Evolutionary conservation across 2,329 filamentous ascomycete genomes (phyloP).

Genomic region (Neonectria sp.): DNA sequence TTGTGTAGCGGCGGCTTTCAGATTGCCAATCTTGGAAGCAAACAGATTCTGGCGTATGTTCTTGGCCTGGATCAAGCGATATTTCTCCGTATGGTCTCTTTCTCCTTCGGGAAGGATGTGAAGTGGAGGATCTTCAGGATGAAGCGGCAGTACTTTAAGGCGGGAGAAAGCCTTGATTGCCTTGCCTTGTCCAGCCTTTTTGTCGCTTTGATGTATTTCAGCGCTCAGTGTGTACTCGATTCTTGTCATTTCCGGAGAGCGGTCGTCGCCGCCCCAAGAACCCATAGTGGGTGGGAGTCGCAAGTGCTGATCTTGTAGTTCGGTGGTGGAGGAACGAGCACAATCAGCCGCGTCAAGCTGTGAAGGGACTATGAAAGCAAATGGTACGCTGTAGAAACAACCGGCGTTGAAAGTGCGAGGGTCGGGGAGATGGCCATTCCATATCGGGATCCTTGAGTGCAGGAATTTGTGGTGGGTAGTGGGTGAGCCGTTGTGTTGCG

Average conservation of each 20-base stretch:
- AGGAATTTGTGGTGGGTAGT: conserved; percentile 34
- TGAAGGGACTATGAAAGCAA: conserved; percentile 40
- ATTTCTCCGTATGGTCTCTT: conserved; percentile 23
- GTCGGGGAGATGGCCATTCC: conserved; percentile 16
- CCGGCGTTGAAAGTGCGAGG: conserved; percentile 25
- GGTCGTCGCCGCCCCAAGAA: conserved; percentile 38
- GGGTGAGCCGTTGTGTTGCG: conserved; percentile 32
- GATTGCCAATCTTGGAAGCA: conserved; percentile 29
- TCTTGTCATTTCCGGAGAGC: conserved; percentile 31
- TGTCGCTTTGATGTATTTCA: conserved; percentile 18
- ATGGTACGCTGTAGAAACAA: conserved; percentile 28
- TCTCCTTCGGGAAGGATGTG: conserved; percentile 13
- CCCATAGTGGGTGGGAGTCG: conserved; percentile 39
- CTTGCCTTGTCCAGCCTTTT: not conserved
- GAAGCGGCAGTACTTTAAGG: conserved; percentile 37
- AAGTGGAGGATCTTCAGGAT: conserved; percentile 37
- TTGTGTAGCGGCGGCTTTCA: conserved; percentile 28
- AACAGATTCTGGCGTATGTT: conserved; percentile 35
- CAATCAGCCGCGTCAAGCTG: conserved; percentile 34
- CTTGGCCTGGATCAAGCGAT: conserved; percentile 33
- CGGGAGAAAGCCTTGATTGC: conserved; percentile 14
- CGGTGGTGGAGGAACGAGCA: conserved; percentile 29
- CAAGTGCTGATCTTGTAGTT: conserved; percentile 32
- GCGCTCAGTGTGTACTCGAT: conserved; percentile 24
- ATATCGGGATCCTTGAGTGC: conserved; percentile 35